Evolutionary conservation across 2,329 filamentous ascomycete genomes (phyloP).

Genomic region (Apiospora malaysiana): DNA sequence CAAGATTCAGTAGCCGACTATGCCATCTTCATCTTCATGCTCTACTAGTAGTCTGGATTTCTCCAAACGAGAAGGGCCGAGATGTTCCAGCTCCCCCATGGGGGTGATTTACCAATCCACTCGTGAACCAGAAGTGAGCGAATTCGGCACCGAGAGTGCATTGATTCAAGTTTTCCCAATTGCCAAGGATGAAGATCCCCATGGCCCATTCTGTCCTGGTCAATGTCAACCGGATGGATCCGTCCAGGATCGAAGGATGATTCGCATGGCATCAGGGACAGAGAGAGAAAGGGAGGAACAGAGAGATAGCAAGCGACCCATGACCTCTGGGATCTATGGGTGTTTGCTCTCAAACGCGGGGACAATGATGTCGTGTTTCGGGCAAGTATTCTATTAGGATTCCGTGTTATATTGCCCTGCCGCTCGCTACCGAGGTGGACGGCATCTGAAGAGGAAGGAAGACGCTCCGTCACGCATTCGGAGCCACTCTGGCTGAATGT

Average conservation of each 20-base stretch:
- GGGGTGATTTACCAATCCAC: conserved; percentile 3
- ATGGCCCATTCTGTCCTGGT: neutral
- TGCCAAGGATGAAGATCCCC: neutral
- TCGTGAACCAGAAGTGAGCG: neutral
- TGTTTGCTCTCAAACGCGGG: neutral
- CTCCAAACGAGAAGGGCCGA: neutral
- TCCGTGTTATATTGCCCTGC: conserved; percentile 9
- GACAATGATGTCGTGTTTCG: neutral
- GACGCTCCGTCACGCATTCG: neutral
- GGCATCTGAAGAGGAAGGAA: neutral
- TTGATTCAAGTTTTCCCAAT: neutral
- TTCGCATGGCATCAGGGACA: neutral
- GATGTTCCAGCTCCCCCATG: conserved; percentile 9
- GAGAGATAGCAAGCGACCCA: neutral
- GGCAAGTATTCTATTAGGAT: neutral
- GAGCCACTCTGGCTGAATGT: conserved; percentile 5
- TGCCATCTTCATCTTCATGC: neutral
- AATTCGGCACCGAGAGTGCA: neutral
- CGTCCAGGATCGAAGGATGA: neutral
- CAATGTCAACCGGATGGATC: neutral
- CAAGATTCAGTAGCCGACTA: neutral
- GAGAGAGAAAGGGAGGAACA: no score
- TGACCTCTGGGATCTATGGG: neutral
- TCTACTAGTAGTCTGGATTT: neutral
- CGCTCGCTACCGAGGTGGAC: conserved; percentile 5